Conservation (phyloP, 208 protist species). For the Leishmania turanica region DNA sequence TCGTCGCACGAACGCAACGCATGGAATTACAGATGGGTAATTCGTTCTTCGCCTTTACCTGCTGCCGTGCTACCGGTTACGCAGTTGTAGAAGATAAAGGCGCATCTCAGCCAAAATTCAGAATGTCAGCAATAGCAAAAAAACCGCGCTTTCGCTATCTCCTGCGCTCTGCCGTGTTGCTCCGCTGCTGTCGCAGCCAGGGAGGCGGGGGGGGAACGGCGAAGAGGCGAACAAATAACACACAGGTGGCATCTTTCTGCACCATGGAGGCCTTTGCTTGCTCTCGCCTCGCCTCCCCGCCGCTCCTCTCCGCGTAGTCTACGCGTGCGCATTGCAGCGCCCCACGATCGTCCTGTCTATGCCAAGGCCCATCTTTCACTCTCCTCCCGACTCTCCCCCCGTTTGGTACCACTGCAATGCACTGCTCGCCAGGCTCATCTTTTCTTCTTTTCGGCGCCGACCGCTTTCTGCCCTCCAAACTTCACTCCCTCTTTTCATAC, state of each 20-base stretch:
- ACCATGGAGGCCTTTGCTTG: not conserved
- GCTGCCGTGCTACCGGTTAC: not conserved
- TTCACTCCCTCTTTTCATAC: not conserved
- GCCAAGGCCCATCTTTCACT: not conserved
- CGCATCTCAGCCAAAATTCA: not conserved
- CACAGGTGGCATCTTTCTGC: not conserved
- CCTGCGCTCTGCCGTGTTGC: not conserved
- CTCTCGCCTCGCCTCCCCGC: not conserved
- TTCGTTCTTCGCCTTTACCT: not conserved
- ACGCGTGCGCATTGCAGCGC: not conserved
- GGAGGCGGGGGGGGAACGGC: too few species aligned
- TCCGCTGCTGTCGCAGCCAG: not conserved
- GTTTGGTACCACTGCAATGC: not conserved
- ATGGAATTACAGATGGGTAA: not conserved
- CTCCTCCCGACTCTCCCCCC: not conserved
- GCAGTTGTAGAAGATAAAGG: not conserved
- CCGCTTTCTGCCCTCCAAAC: not conserved
- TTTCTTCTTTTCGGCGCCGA: not conserved
- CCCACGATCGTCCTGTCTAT: not conserved
- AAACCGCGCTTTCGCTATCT: not conserved
- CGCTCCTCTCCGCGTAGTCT: not conserved
- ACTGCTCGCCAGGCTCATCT: not conserved
- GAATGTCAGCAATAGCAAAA: not conserved
- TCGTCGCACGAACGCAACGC: not conserved
- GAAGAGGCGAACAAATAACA: not conserved